Percentiles rank a stretch among this genome's conserved stretches.
These are phyloP conservation scores for Thelonectria rubi DNA, from an alignment of 2,329 filamentous ascomycete genomes.

Conservation along the genomic window DNA sequence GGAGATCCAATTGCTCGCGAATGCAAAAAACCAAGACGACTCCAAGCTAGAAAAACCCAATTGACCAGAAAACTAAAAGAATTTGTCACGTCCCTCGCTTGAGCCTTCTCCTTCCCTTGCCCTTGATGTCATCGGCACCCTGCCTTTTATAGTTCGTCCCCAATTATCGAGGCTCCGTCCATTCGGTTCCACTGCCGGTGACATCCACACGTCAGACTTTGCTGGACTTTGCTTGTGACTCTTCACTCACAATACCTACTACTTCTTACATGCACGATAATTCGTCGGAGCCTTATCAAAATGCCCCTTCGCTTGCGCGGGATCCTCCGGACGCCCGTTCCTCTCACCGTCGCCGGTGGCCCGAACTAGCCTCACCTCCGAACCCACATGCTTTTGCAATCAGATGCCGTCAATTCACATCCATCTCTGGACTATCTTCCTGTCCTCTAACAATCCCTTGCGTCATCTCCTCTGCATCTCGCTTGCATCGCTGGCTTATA, in stretches of 20 bases:
- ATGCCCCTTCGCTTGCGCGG: conserved; percentile 14
- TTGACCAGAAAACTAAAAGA: background rate
- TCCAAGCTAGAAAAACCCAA: background rate
- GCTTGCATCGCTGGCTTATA: background rate
- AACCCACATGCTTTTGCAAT: conserved; percentile 9
- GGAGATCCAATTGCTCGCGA: no score
- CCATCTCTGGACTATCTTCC: conserved; percentile 4
- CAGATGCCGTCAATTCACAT: no score
- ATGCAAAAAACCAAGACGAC: no score
- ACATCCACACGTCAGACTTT: background rate
- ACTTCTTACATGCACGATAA: conserved; percentile 42
- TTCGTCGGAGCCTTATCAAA: conserved; percentile 32
- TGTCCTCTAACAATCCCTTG: background rate
- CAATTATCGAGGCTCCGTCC: background rate
- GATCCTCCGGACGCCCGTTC: conserved; percentile 32
- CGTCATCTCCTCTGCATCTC: conserved; percentile 6
- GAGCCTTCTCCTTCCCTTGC: background rate
- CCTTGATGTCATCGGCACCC: background rate
- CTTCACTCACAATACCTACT: conserved; percentile 9
- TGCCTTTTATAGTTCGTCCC: background rate
- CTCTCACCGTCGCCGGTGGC: conserved; percentile 21
- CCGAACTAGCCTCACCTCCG: conserved; percentile 12
- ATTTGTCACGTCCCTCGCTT: background rate
- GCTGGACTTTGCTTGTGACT: background rate
- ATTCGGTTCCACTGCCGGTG: background rate